Percentiles rank a stretch among this genome's conserved stretches.
phyloP scores from a whole-genome alignment of 2,329 filamentous ascomycete genomes.

The Simplicillium aogashimaense region DNA sequence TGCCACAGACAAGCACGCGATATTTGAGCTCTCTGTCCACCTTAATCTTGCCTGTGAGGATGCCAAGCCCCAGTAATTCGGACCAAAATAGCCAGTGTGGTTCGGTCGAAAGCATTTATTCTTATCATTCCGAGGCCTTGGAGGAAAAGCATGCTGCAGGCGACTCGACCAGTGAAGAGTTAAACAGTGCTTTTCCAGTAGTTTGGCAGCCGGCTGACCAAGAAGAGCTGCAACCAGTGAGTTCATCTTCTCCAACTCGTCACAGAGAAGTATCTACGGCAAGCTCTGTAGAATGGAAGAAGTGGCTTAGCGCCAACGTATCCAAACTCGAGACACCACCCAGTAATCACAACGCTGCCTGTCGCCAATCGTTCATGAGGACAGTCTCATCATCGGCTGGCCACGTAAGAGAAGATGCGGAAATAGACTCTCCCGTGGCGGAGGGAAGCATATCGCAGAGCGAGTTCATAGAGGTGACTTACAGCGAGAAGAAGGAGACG shows the following conservation, averaged over 20 bases:
- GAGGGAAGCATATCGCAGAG: no score
- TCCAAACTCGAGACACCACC: constrained; percentile 30
- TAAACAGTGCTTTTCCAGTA: not conserved
- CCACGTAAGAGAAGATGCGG: constrained; percentile 39
- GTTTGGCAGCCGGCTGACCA: not conserved
- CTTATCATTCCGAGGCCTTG: constrained; percentile 11
- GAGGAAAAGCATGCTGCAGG: constrained; percentile 10
- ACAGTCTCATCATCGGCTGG: constrained; percentile 9
- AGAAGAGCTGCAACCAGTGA: not conserved
- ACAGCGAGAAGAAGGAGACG: no score
- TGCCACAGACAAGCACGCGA: constrained; percentile 16
- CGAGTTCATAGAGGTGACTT: no score
- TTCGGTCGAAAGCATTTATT: constrained; percentile 42
- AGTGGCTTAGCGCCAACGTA: constrained; percentile 41
- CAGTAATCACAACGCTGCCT: not conserved
- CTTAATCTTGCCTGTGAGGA: constrained; percentile 27
- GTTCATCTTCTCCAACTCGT: constrained; percentile 6
- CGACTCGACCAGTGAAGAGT: not conserved
- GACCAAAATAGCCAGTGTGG: constrained; percentile 24
- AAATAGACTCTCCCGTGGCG: constrained; percentile 11
- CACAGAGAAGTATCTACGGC: constrained; percentile 28
- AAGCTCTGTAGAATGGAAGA: constrained; percentile 46
- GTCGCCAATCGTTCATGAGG: not conserved
- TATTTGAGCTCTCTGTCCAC: constrained; percentile 30
- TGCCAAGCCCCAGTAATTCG: constrained; percentile 27